Evolutionary conservation across 2,329 filamentous ascomycete genomes (phyloP), one percentile per base, ranked within the genome.

Genomic region (Atkinsonella texensis): DNA sequence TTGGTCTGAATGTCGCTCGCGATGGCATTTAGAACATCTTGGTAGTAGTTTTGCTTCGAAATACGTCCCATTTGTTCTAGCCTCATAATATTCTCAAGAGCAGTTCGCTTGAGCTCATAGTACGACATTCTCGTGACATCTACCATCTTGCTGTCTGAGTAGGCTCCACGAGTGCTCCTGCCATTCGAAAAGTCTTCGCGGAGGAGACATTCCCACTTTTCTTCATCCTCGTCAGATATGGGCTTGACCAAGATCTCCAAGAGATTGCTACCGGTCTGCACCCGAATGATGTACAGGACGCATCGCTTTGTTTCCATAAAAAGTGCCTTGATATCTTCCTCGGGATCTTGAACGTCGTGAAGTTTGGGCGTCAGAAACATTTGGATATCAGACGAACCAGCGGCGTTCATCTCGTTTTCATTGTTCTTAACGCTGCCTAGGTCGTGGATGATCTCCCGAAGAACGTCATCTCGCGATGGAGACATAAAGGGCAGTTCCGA

Each of bases 271-370:
- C 93, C 93, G 2, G 87, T 89, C 68, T 98, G 94, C 38, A 98
- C 86, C 53, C 93, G 86, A 63, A 98, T 97, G 65, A 98, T 97
- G 69, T 97, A 98, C 56, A 98, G 74, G 41, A 97, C 86, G 63
- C 93, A 95, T 60, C 93, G 84, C 72, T 98, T 98, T 2, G 93
- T 97, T 70, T 97, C 93, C 83, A 96, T 97, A 66, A 96, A 96
- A 3, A 98, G 76, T 1, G 89, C 78, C 70, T 97, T 96, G 56
- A 93, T 76, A 54, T 93, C 87, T 4, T 90, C 89, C 63, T 97
- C 91, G 4, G 93, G 91, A 64, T 98, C 93, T 61, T 95, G 87
- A 55, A 89, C 74, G 60, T 95, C 87, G 63, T 94, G 89, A 50
- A 95, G 80, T 67, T 93, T 94, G 39, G 90, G 88, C 44, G 86